A percentile compares a stretch with the other conserved stretches of the same genome.
phyloP scores from a whole-genome alignment of 169 alveolate genomes.

The Plasmodium blacklocki region DNA sequence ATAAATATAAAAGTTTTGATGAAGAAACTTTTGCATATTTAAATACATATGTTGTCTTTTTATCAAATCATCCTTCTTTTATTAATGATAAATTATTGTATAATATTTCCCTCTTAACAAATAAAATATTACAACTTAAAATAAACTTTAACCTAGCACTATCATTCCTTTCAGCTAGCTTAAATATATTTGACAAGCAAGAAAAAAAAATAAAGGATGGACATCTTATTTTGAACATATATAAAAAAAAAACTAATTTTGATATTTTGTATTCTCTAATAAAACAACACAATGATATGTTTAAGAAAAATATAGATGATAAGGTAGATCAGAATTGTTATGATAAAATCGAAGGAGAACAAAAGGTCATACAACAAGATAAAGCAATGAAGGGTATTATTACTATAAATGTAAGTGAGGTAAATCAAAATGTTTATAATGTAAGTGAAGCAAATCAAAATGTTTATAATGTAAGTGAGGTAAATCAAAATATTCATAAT shows the following conservation, averaged over 20 bases:
- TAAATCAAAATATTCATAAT: no score
- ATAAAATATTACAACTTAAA: slow-evolving; percentile 7
- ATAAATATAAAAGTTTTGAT: slow-evolving; percentile 5
- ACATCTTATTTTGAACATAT: neutral
- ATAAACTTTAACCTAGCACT: slow-evolving; percentile 8
- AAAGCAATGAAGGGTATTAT: no score
- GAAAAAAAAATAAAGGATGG: neutral
- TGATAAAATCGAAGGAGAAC: neutral
- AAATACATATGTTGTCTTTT: slow-evolving; percentile 41
- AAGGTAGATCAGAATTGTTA: neutral
- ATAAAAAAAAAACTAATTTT: slow-evolving; percentile 18
- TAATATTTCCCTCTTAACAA: slow-evolving; percentile 33
- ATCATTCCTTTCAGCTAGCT: slow-evolving; percentile 34
- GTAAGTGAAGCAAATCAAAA: no score
- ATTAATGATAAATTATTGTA: slow-evolving; percentile 25
- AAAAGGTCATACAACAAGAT: neutral
- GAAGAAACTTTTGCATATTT: slow-evolving; percentile 16
- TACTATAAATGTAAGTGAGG: neutral
- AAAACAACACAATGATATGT: neutral
- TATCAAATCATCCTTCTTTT: slow-evolving; percentile 36
- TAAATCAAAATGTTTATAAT: neutral
- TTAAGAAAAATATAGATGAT: neutral
- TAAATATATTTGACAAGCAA: slow-evolving; percentile 19
- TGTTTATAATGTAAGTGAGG: no score
- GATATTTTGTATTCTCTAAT: slow-evolving; percentile 23